These are phyloP conservation scores for Epithemia pelagica DNA, from an alignment of 108 stramenopile species.

Conservation along the genomic window DNA sequence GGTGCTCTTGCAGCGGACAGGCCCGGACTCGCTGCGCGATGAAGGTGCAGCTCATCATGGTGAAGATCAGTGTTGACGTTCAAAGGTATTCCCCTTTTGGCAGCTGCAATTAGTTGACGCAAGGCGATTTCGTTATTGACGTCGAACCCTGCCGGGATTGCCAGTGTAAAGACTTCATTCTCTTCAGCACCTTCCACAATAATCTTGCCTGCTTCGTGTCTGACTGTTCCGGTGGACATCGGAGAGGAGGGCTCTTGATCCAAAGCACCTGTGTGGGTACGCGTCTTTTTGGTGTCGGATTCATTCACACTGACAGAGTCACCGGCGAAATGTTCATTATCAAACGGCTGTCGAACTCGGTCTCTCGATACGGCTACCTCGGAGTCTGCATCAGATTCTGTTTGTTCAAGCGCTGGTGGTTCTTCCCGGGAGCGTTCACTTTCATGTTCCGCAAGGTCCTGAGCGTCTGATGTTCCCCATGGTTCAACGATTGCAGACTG, in stretches of 20 bases:
- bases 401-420: neutral
- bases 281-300: neutral
- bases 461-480: neutral
- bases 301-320: constrained; percentile 1
- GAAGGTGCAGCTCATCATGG: neutral
- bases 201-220: neutral
- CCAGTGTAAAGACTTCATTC: constrained; percentile 10
- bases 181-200: neutral
- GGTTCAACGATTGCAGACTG: no score
- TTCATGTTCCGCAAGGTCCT: neutral
- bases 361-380: neutral
- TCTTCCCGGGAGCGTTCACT: neutral
- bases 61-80: neutral
- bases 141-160: constrained; percentile 22
- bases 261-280: neutral
- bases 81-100: constrained; percentile 5
- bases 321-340: neutral
- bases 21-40: neutral
- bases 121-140: constrained; percentile 13
- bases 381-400: neutral
- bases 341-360: neutral
- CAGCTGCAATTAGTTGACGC: neutral
- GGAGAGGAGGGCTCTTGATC: constrained; percentile 9
- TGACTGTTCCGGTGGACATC: constrained; percentile 6
- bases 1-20: constrained; percentile 5